Evolutionary conservation across 192 early-diverging fungal species (phyloP), one percentile per base, ranked within the genome.

Genomic region (Diversispora eburnea): DNA sequence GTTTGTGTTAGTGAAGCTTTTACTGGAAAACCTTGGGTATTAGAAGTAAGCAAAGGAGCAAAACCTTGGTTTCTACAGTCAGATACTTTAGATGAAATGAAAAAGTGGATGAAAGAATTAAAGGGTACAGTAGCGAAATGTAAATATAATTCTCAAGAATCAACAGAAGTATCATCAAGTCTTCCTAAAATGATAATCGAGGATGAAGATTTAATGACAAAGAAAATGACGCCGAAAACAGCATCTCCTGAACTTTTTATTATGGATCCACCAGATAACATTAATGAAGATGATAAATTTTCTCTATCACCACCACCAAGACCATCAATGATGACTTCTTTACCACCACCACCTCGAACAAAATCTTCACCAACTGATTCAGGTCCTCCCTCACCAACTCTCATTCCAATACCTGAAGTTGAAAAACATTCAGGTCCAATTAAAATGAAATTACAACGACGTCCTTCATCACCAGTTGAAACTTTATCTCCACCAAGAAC

Each of bases 1-100:
- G 78, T 82, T 17, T 82, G 81, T 51, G 81, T 82, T n/a, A 82
- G 78, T 43, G 81, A 82, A 39, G 64, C 77, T 51, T 82, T 82
- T 43, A 74, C 60, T 52, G 77, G 81, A 33, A 79, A 79, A 61
- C 70, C 69, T 12, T 82, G 77, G 48, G 77, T 78, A 46, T 73
- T 82, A 15, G 75, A 82, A 63, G 77, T 82, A 51, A 77, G 76
- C 8, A 70, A 75, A 52, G 74, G 74, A 15, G 66, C 74, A 20
- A 82, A 82, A 73, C 65, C 75, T 57, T 82, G 81, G 81, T 82
- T 76, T 61, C 61, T 82, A 47, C 78, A 79, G 20, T 78, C 81
- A 13, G 81, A 82, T 49, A 76, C 72, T 43, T 78, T 78, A 49
- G 33, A 57, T 3, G 81, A 82, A 9, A 79, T 82, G 76, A 75